Conservation (phyloP, 345 rosid genomes). For the Bruguiera parviflora region DNA sequence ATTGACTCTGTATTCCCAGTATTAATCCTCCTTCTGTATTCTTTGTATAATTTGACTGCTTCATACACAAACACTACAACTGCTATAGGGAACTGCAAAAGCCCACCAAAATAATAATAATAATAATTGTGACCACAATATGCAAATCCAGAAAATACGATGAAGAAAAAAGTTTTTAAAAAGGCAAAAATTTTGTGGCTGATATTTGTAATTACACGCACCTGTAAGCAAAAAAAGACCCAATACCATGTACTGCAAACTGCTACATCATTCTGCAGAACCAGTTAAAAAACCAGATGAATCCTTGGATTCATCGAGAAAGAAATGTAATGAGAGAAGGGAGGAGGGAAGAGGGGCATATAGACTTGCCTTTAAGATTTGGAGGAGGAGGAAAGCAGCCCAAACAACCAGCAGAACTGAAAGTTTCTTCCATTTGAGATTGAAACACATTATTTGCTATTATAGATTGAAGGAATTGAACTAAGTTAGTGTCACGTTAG, state of each 20-base stretch:
- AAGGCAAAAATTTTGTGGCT: not conserved
- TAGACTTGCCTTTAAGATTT: slow-evolving; percentile 36
- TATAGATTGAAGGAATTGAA: not conserved
- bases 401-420: slow-evolving; percentile 51
- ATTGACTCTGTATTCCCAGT: slow-evolving; percentile 60
- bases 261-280: slow-evolving; percentile 61
- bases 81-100: slow-evolving; percentile 64
- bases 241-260: slow-evolving; percentile 73
- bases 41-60: slow-evolving; percentile 58
- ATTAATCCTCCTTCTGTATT: slow-evolving; percentile 52
- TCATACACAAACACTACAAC: slow-evolving; percentile 58
- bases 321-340: not conserved
- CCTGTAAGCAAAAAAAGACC: slow-evolving; percentile 82
- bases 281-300: slow-evolving; percentile 2
- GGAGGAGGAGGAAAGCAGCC: slow-evolving; percentile 67
- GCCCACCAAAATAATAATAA: not conserved
- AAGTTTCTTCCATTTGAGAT: slow-evolving; percentile 68
- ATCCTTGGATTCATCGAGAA: slow-evolving; percentile 3
- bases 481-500: not conserved
- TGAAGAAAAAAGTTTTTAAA: not conserved
- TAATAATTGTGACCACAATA: not conserved
- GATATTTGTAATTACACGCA: slow-evolving; percentile 17
- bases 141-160: not conserved
- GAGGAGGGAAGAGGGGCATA: not conserved
- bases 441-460: slow-evolving; percentile 65